A percentile compares a stretch with the other conserved stretches of the same genome.
Evolutionary conservation across 306 rosid genomes (phyloP).

Genomic region (Vicia faba): DNA sequence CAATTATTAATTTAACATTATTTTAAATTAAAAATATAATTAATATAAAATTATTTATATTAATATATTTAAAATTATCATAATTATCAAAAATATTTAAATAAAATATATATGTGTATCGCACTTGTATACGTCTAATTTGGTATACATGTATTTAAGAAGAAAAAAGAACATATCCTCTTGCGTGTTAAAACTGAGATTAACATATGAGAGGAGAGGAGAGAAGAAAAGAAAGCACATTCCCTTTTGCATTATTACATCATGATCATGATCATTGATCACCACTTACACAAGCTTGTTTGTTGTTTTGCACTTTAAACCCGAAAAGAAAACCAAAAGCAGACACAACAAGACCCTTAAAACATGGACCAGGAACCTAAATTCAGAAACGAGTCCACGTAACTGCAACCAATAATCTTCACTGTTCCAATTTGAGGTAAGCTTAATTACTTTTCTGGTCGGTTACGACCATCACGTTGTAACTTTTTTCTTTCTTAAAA

Average conservation of each 20-base stretch:
- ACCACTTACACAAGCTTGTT: constrained; percentile 16
- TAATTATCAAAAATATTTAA: no score
- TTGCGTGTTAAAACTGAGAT: no score
- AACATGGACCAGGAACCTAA: constrained; percentile 36
- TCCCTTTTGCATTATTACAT: neutral
- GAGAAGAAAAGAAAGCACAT: neutral
- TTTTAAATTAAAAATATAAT: no score
- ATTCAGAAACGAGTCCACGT: constrained; percentile 11
- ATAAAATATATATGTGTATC: no score
- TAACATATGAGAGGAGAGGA: no score
- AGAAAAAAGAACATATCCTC: no score
- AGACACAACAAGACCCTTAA: constrained; percentile 36
- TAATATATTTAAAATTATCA: no score
- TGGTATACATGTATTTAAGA: no score
- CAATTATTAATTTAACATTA: no score
- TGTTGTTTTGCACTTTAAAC: constrained; percentile 18
- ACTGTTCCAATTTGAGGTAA: neutral
- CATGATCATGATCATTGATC: neutral
- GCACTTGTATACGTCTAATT: no score
- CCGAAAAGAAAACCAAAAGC: constrained; percentile 21
- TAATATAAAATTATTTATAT: no score
- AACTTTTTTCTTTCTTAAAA: neutral
- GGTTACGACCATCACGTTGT: constrained; percentile 7
- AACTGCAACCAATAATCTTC: neutral
- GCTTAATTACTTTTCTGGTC: neutral